Conservation (phyloP, 495 filamentous ascomycete species). For the Beverwykella pulmonaria region DNA sequence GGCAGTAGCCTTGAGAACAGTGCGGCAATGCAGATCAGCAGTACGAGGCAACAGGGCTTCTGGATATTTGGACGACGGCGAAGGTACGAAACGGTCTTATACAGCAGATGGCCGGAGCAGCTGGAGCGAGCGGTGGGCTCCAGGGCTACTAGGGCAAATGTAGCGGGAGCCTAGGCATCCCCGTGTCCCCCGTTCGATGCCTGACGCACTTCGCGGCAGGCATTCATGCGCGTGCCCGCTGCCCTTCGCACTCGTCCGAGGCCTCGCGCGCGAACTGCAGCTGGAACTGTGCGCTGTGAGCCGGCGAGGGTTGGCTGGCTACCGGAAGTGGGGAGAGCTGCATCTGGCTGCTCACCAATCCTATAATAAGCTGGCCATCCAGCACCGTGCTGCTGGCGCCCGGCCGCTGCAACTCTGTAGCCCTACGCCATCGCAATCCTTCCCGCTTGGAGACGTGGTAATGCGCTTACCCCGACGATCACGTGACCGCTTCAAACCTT, state of each 20-base stretch:
- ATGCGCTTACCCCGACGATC: neutral
- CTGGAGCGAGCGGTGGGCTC: neutral
- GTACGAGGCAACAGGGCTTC: neutral
- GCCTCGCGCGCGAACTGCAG: neutral
- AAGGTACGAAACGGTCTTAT: neutral
- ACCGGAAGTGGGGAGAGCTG: neutral
- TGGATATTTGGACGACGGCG: neutral
- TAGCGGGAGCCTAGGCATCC: neutral
- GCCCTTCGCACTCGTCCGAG: neutral
- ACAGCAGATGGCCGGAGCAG: neutral
- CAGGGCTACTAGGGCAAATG: neutral
- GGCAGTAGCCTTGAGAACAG: neutral
- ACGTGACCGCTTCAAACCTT: neutral
- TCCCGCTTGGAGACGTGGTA: neutral
- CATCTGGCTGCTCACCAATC: neutral
- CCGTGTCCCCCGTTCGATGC: neutral
- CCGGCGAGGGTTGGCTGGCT: neutral
- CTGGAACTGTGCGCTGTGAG: neutral
- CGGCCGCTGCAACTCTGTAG: neutral
- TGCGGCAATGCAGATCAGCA: neutral
- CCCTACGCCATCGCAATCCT: constrained; percentile 17
- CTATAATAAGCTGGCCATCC: constrained; percentile 19
- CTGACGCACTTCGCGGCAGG: too few relatives aligned
- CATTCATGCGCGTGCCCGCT: too few relatives aligned
- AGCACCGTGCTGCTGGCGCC: constrained; percentile 26